Conservation (phyloP, 257 asterid genomes). For the Solanum chmielewskii region DNA sequence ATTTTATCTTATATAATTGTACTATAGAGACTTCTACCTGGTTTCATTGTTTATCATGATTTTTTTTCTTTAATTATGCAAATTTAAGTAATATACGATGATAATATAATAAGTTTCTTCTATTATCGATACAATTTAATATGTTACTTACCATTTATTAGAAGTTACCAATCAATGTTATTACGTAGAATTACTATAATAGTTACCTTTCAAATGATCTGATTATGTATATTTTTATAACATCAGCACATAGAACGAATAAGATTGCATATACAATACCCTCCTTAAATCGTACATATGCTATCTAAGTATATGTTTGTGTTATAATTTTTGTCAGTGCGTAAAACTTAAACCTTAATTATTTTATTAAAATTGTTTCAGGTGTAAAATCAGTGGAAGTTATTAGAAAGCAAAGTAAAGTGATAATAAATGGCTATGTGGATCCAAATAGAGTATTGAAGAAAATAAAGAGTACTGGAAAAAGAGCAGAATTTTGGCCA, state of each 20-base stretch:
- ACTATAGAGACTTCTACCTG: background rate
- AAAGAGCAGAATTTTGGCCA: constrained; percentile 82
- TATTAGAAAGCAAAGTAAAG: constrained; percentile 47
- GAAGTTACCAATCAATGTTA: background rate
- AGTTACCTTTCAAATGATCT: background rate
- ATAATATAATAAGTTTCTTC: background rate
- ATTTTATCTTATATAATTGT: background rate
- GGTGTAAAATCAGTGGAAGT: constrained; percentile 67
- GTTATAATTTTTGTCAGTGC: background rate
- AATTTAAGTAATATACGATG: background rate
- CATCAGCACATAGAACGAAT: rapidly evolving
- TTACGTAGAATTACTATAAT: background rate
- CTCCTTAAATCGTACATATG: background rate
- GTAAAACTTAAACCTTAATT: background rate
- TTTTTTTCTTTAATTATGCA: background rate
- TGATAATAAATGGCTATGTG: constrained; percentile 52
- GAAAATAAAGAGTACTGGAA: constrained; percentile 61
- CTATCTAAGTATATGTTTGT: background rate
- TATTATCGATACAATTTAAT: background rate
- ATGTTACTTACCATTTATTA: background rate
- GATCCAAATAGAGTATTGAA: constrained; percentile 62
- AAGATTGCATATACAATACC: background rate
- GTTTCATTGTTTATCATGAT: background rate
- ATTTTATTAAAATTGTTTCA: background rate
- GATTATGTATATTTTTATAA: background rate